Percentiles rank a stretch among this genome's conserved stretches.
Evolutionary conservation across 169 alveolate species (phyloP).

Genomic region (Babesia divergens): DNA sequence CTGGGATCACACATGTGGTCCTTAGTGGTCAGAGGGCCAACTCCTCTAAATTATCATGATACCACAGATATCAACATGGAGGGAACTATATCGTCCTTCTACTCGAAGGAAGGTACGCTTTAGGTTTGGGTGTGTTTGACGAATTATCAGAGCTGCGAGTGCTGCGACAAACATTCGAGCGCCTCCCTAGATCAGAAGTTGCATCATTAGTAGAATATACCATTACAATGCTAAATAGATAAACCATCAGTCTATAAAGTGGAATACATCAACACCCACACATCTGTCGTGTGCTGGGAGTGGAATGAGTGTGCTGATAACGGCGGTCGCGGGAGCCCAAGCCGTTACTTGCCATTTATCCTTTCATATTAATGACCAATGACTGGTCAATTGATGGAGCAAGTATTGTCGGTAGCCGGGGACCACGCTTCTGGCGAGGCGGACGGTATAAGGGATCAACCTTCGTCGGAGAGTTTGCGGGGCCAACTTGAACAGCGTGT

Average conservation of each 20-base stretch:
- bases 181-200: neutral
- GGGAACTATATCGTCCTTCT: slow-evolving; percentile 12
- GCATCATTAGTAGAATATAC: slow-evolving; percentile 14
- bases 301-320: too few species aligned
- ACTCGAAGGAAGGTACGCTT: slow-evolving; percentile 26
- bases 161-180: neutral
- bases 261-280: too few species aligned
- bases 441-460: neutral
- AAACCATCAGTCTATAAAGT: too few species aligned
- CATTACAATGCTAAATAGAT: neutral
- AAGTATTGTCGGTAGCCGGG: neutral
- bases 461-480: neutral
- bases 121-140: neutral
- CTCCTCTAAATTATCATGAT: neutral
- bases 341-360: too few species aligned
- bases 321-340: too few species aligned
- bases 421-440: neutral
- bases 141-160: slow-evolving; percentile 16
- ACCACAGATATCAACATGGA: neutral
- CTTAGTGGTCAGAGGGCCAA: neutral
- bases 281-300: too few species aligned
- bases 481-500: neutral
- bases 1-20: slow-evolving; percentile 16
- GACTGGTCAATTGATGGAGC: neutral
- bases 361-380: neutral